Conservation (phyloP, 352 stramenopile genomes). For the Globisporangium spiculum region DNA sequence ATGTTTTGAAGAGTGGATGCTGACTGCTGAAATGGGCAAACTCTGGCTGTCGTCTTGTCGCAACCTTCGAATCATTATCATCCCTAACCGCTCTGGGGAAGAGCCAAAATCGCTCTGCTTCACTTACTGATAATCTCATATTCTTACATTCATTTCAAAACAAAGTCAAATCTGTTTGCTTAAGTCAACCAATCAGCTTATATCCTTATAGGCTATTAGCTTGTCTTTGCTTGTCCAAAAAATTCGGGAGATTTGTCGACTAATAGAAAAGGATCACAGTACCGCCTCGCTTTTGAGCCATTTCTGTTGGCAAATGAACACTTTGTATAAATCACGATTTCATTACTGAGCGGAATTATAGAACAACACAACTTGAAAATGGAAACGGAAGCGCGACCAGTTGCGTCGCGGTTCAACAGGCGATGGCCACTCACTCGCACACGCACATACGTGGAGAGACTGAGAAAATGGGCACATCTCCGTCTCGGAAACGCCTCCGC, state of each 20-base stretch:
- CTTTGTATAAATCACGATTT: neutral
- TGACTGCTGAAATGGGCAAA: conserved; percentile 1
- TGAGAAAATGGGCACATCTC: neutral
- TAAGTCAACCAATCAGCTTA: neutral
- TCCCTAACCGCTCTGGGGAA: neutral
- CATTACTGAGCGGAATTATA: neutral
- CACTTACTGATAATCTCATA: neutral
- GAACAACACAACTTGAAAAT: neutral
- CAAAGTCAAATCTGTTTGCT: neutral
- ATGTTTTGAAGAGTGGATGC: neutral
- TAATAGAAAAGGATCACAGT: neutral
- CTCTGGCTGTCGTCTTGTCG: neutral
- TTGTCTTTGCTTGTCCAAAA: neutral
- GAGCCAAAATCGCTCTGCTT: neutral
- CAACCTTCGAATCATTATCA: neutral
- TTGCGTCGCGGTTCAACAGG: neutral
- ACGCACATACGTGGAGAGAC: neutral
- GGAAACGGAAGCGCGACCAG: neutral
- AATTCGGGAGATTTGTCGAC: neutral
- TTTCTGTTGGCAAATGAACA: neutral
- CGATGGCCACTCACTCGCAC: neutral
- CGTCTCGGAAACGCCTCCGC: neutral
- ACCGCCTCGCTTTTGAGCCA: neutral
- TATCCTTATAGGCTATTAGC: too few relatives aligned
- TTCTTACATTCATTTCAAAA: neutral